phyloP scores from a whole-genome alignment of 495 filamentous ascomycete species.

The Talaromyces borbonicus region DNA sequence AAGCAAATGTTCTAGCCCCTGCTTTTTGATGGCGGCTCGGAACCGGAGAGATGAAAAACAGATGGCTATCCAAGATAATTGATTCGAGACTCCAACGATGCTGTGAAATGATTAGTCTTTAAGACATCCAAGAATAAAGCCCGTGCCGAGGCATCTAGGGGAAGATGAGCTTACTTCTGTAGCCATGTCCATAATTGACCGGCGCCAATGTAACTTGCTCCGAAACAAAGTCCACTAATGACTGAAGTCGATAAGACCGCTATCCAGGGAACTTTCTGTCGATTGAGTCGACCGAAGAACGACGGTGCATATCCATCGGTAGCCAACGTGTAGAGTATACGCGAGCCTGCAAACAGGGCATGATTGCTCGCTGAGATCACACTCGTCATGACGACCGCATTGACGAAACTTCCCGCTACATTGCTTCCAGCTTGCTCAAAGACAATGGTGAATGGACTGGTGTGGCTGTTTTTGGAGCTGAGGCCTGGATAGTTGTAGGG shows the following conservation, averaged over 20 bases:
- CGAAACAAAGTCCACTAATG: constrained; percentile 50
- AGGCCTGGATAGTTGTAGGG: constrained; percentile 42
- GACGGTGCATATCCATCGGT: constrained; percentile 35
- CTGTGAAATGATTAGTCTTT: constrained; percentile 16
- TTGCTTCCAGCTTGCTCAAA: constrained; percentile 39
- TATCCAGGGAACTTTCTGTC: constrained; percentile 49
- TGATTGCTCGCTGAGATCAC: constrained; percentile 45
- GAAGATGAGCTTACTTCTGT: constrained; percentile 37
- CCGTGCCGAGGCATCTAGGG: too few relatives aligned
- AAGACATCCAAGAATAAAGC: too few relatives aligned
- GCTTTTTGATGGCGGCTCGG: constrained; percentile 40
- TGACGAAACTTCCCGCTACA: constrained; percentile 44
- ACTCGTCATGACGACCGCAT: constrained; percentile 46
- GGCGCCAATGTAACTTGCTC: constrained; percentile 51
- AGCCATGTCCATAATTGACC: constrained; percentile 50
- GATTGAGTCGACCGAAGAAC: constrained; percentile 41
- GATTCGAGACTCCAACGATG: constrained; percentile 54
- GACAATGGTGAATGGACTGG: constrained; percentile 45
- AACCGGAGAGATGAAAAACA: constrained; percentile 50
- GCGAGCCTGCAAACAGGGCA: constrained; percentile 43
- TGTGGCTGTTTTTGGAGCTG: constrained; percentile 25
- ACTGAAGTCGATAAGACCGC: constrained; percentile 45
- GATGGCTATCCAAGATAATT: constrained; percentile 52
- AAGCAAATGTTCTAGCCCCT: constrained; percentile 47
- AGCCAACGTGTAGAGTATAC: constrained; percentile 41